phyloP scores from a whole-genome alignment of 1,284 basidiomycete species.

The Athelia sp. region DNA sequence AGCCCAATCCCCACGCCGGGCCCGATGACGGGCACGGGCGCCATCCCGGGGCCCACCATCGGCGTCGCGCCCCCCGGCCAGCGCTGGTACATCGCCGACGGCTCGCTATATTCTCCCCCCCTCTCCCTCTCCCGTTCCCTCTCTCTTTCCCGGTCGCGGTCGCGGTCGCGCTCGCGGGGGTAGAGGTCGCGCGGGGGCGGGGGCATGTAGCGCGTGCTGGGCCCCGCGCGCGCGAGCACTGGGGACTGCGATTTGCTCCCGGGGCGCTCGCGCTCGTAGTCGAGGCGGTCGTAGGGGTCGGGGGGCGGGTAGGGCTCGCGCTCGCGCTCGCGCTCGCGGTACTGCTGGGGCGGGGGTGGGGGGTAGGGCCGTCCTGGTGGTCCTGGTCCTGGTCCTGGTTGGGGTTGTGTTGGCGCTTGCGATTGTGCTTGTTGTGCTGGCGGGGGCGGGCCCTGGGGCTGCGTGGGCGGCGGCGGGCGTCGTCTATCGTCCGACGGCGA shows the following conservation, averaged over 20 bases:
- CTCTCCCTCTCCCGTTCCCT: slow-evolving; percentile 1
- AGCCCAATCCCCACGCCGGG: slow-evolving; percentile 1
- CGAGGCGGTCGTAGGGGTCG: background rate
- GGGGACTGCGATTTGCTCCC: slow-evolving; percentile 1
- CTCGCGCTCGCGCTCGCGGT: slow-evolving; percentile 12
- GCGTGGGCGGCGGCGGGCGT: slow-evolving; percentile 3
- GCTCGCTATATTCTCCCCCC: background rate
- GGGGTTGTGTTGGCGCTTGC: no score
- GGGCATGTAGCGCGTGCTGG: slow-evolving; percentile 3
- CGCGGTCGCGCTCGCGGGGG: slow-evolving; percentile 4
- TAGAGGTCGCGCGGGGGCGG: background rate
- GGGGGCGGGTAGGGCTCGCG: background rate
- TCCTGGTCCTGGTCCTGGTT: slow-evolving; percentile 3
- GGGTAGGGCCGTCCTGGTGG: background rate
- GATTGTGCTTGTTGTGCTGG: slow-evolving; percentile 13
- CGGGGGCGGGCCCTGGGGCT: slow-evolving; percentile 15
- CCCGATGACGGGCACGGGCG: background rate
- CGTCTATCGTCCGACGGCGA: slow-evolving; percentile 47
- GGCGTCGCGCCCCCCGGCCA: background rate
- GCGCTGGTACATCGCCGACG: background rate
- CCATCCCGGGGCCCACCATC: slow-evolving; percentile 5
- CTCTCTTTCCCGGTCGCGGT: slow-evolving; percentile 13
- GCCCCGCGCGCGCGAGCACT: background rate
- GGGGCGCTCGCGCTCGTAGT: slow-evolving; percentile 11
- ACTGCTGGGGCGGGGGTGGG: background rate